phyloP scores from a whole-genome alignment of 257 asterid genomes.

The Asclepias syriaca region DNA sequence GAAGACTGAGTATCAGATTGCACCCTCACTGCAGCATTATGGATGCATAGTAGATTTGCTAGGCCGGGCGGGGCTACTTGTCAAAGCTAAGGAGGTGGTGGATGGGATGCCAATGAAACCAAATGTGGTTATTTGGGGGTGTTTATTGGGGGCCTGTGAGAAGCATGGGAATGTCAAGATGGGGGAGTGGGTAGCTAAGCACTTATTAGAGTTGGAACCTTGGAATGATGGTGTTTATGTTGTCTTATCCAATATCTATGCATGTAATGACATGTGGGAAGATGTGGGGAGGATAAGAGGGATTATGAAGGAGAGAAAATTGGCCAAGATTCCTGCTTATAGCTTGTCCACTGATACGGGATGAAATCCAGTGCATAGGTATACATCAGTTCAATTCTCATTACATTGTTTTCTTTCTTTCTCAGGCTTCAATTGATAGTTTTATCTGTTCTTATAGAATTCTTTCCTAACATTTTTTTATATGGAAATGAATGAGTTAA shows the following conservation, averaged over 20 bases:
- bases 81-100: conserved; percentile 63
- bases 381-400: neutral
- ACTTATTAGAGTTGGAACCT: conserved; percentile 71
- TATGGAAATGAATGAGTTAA: too few species aligned
- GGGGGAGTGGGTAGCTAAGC: conserved; percentile 79
- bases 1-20: conserved; percentile 46
- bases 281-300: conserved; percentile 62
- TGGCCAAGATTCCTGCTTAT: conserved; percentile 67
- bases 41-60: conserved; percentile 93
- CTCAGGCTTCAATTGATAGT: neutral
- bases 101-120: conserved; percentile 82
- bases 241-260: conserved; percentile 81
- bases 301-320: conserved; percentile 51
- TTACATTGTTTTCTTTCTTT: neutral
- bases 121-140: conserved; percentile 82
- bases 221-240: conserved; percentile 75
- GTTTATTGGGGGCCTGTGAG: conserved; percentile 93
- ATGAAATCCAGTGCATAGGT: conserved; percentile 5
- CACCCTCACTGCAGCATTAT: conserved; percentile 59
- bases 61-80: conserved; percentile 74
- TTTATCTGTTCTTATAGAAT: neutral
- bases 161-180: conserved; percentile 65
- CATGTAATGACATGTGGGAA: conserved; percentile 67
- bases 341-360: conserved; percentile 42
- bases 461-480: neutral